Evolutionary conservation across 768 basidiomycete species (phyloP).

Genomic region (Amanita inopinata): DNA sequence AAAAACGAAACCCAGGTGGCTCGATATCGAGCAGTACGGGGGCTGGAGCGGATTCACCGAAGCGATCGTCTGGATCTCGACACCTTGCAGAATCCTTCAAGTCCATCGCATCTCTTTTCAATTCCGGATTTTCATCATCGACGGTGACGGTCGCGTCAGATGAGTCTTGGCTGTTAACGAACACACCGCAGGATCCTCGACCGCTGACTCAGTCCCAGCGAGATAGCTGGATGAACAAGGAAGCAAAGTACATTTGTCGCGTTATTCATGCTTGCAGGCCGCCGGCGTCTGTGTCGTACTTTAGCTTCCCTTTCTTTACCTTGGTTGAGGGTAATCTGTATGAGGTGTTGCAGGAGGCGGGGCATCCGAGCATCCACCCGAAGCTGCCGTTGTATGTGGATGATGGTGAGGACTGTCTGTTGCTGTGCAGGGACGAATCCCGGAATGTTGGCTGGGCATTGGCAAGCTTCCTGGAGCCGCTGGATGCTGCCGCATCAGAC

Average conservation of each 20-base stretch:
- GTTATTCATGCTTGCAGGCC: conserved; percentile 64
- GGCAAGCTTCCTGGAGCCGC: conserved; percentile 69
- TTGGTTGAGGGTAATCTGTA: conserved; percentile 53
- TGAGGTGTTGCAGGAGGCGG: conserved; percentile 65
- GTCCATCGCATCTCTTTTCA: conserved; percentile 7
- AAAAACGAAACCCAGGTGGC: conserved; percentile 15
- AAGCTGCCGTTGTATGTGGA: conserved; percentile 73
- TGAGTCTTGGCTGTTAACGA: conserved; percentile 10
- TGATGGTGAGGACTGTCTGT: conserved; percentile 66
- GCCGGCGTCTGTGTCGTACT: conserved; percentile 54
- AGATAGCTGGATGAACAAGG: conserved; percentile 36
- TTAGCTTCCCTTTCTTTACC: conserved; percentile 68
- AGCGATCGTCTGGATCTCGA: conserved; percentile 8
- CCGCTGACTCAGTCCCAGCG: conserved; percentile 21
- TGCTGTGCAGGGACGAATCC: conserved; percentile 51
- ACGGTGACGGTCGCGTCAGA: background rate
- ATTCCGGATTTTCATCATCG: conserved; percentile 6
- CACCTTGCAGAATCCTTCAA: conserved; percentile 9
- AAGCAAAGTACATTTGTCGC: conserved; percentile 53
- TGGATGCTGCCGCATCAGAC: conserved; percentile 20
- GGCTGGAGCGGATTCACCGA: conserved; percentile 3
- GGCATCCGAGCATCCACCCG: conserved; percentile 66
- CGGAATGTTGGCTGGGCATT: conserved; percentile 70
- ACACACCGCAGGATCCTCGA: conserved; percentile 15
- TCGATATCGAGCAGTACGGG: conserved; percentile 1